Evolutionary conservation across 148 eudicot genomes (phyloP), one percentile per base, ranked within the genome.

Genomic region (Arctostaphylos glauca): DNA sequence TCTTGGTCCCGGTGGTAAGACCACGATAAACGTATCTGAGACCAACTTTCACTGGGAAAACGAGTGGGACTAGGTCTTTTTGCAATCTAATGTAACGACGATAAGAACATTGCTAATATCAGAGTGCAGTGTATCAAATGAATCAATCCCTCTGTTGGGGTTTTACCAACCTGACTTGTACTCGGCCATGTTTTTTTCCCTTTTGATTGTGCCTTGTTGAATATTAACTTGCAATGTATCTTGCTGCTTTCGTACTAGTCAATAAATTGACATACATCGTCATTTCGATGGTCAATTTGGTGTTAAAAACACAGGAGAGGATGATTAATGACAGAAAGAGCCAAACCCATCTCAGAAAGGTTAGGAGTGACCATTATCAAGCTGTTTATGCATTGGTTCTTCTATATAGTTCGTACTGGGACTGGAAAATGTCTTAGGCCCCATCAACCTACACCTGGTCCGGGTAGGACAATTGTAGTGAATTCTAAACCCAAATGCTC

Each of bases 1-100:
- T 25, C 87, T 87, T 48, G 86, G 81, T 18, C 46, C 84, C 9
- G 87, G 87, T 74, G 91, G 89, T 43, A 82, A 77, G 58, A 80
- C 83, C 59, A 86, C 87, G 5, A 13, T 82, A 43, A 87, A 89
- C 52, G 41, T 82, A 6, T 79, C 90, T 3, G 83, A 84, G 7
- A 38, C 85, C 25, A 75, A 80, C 47, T 76, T 83, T 77, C 84
- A 85, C 85, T 79, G 87, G 83, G 85, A 84, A 54, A 84, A 72
- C 21, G 83, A 84, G 19, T 84, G 86, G 86, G 86, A 84, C 47
- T 84, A 84, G 78, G 19, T 64, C 5, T 23, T 64, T 10, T 31
- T 31, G 38, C 38, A 31, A 31, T 31, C 38, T 31, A 31, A 0
- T 31, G 38, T 31, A 31, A 31, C 38, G 38, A 31, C 0, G 38